Evolutionary conservation across 257 asterid species (phyloP), one percentile per base, ranked within the genome.

Genomic region (Linderniella brevidens): DNA sequence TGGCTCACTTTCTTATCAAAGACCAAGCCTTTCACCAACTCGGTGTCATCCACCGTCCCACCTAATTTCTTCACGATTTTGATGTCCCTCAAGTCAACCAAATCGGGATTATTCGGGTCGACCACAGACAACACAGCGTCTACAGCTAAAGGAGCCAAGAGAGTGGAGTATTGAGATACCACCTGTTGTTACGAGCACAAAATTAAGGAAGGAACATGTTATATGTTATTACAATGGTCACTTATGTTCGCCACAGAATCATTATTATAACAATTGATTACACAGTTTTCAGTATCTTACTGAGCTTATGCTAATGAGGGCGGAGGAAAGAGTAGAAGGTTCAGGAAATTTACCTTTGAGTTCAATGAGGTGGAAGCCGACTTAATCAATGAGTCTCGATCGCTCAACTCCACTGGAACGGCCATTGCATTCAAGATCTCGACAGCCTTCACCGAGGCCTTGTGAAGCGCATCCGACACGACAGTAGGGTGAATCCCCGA

Each of bases 1-100:
- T 88, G 95, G 59, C 92, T 78, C 46, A 88, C 98, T 58, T 84
- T 84, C 93, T 88, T 84, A 69, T 88, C 90, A 55, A 88, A 84
- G 29, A 88, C 87, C 48, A 88, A 67, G 4, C 97, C 97, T 17
- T 66, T 84, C 8, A 88, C 63, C 64, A 72, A 50, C 58, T 80
- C 90, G 9, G 95, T 88, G 45, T 88, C 98, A 53, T 88, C 98
- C 11, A 88, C 92, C 9, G 95, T 88, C 8, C 98, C 98, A 0
- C 98, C 98, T 9, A 73, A 29, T 59, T 88, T 88, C 93, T 88
- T 88, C 50, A 84, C 90, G 55, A 84, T 76, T 60, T 67, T 84
- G 61, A 84, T 78, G 61, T 88, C 94, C 66, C 78, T 88, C 58
- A 88, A 60, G 67, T 84, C 95, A 17, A 84, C 98, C 43, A 84